Evolutionary conservation across 2,329 filamentous ascomycete species (phyloP).

Genomic region (Cordyceps farinosa): DNA sequence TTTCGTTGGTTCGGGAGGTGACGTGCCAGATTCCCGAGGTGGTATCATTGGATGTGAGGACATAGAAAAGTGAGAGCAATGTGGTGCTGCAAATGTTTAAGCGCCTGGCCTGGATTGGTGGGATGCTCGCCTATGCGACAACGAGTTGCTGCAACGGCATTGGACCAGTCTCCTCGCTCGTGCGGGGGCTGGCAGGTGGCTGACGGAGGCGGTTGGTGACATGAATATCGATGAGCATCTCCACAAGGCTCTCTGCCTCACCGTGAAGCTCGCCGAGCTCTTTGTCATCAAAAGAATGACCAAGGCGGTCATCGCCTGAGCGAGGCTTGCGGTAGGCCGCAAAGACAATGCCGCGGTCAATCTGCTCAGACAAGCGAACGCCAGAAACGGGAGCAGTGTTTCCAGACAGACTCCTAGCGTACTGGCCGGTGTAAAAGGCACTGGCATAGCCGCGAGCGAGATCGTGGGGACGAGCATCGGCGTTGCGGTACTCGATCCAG

Average conservation of each 20-base stretch:
- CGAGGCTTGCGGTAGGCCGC: conserved; percentile 51
- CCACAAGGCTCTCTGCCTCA: conserved; percentile 51
- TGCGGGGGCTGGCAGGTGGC: conserved; percentile 24
- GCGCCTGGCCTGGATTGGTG: neutral
- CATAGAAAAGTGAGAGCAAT: conserved; percentile 22
- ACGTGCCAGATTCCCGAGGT: conserved; percentile 26
- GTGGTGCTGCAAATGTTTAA: neutral
- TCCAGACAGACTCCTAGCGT: conserved; percentile 27
- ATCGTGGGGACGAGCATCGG: conserved; percentile 39
- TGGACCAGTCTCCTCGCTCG: conserved; percentile 37
- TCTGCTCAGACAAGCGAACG: conserved; percentile 25
- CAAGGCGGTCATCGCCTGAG: conserved; percentile 34
- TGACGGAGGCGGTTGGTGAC: conserved; percentile 36
- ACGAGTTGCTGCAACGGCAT: conserved; percentile 31
- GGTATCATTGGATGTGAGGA: conserved; percentile 28
- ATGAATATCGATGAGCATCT: conserved; percentile 51
- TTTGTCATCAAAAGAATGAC: conserved; percentile 32
- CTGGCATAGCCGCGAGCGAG: conserved; percentile 51
- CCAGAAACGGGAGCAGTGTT: conserved; percentile 27
- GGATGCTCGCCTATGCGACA: neutral
- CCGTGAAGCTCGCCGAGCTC: conserved; percentile 45
- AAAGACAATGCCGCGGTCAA: conserved; percentile 53
- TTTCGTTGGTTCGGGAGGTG: conserved; percentile 22
- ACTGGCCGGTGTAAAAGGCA: conserved; percentile 48
- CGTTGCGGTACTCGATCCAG: conserved; percentile 52